A percentile compares a stretch with the other conserved stretches of the same genome.
Conservation (phyloP, 2,329 filamentous ascomycete species). For the Clonostachys solani region DNA sequence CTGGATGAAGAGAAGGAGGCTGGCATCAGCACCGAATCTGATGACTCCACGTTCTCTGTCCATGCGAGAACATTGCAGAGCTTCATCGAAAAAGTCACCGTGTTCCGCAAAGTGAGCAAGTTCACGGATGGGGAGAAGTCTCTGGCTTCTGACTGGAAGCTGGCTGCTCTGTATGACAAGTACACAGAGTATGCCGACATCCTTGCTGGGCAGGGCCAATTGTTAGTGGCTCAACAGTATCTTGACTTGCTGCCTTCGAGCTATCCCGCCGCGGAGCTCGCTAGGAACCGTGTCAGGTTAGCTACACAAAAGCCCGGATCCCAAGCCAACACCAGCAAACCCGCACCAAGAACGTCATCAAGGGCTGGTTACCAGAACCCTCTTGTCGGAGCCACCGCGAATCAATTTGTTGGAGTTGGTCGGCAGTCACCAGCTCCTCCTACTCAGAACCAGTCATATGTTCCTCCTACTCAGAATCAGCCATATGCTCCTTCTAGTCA, state of each 20-base stretch:
- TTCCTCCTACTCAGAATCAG: slow-evolving; percentile 27
- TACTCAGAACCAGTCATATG: slow-evolving; percentile 25
- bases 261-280: slow-evolving; percentile 84
- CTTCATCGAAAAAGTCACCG: slow-evolving; percentile 96
- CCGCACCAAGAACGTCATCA: too few species aligned
- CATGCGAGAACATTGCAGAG: slow-evolving; percentile 85
- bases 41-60: slow-evolving; percentile 83
- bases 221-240: slow-evolving; percentile 85
- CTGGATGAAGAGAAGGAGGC: slow-evolving; percentile 79
- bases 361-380: too few species aligned
- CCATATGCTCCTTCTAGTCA: slow-evolving; percentile 9
- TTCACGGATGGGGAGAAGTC: slow-evolving; percentile 76
- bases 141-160: slow-evolving; percentile 79
- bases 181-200: slow-evolving; percentile 98
- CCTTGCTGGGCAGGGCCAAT: slow-evolving; percentile 81
- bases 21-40: slow-evolving; percentile 62
- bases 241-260: slow-evolving; percentile 78
- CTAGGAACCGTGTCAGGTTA: slow-evolving; percentile 78
- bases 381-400: too few species aligned
- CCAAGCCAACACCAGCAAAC: slow-evolving; percentile 15
- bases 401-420: too few species aligned
- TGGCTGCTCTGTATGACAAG: slow-evolving; percentile 83
- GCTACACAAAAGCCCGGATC: slow-evolving; percentile 58
- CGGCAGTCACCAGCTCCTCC: slow-evolving; percentile 11
- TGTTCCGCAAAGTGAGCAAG: slow-evolving; percentile 91